Base-by-base conservation (phyloP, 148 eudicot species). In the Simmondsia chinensis region DNA sequence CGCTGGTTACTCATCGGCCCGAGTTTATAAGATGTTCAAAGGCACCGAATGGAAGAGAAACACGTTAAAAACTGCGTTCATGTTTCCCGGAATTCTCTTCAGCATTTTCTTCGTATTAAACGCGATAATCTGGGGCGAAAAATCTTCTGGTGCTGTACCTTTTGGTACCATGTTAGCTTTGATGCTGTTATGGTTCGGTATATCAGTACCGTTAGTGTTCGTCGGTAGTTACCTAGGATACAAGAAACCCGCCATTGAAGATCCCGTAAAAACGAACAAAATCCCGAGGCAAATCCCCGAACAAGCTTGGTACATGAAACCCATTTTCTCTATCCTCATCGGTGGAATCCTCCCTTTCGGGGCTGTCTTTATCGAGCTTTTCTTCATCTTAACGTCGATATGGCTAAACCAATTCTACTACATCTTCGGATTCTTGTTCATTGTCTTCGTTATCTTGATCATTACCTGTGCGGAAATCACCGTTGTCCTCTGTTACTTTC, bases 341-440 rank as follows among this genome's bases (percentile, higher is more conserved):
- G 54, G 54, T 15, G 54, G 54, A 20, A 50, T 50, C 12, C 43
- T 50, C 17, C 50, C 50, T 16, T 46, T 46, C 33, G 50, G 50
- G n/a, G 50, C 50, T 4, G 50, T 46, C 24, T 46, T 50, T 18
- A 50, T 50, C 24, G 54, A 50, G 43, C 54, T 50, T 26, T 50
- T 50, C 54, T 50, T 50, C 22, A 50, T 50, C 32, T 43, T 36
- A 15, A 50, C 54, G 10, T 50, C 54, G 22, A 50, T 50, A 23
- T 50, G 54, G 54, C 43, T 50, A 15, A 50, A 50, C 33, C 54
- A 50, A 13, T 50, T 35, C 43, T 50, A 50, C 43, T 50, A 50
- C 54, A 50, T 50, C 32, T 50, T 50, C 6, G 54, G 54, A 15
- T 50, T 50, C 54, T 21, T 50, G n/a, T 50, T 50, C 33, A 50